Conservation (phyloP, 208 protist species). For the Giardia muris region DNA sequence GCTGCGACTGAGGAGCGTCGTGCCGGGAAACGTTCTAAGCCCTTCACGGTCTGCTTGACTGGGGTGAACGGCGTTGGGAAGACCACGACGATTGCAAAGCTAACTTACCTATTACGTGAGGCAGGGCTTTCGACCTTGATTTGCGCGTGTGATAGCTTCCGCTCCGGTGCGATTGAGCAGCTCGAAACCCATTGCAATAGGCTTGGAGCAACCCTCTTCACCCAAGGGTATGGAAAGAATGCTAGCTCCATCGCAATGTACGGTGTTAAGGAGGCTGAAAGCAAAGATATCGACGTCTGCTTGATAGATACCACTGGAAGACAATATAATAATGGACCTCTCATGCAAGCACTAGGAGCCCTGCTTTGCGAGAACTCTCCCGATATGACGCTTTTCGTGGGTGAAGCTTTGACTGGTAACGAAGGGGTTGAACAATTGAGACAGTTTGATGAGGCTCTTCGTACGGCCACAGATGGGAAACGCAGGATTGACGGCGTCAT, state of each 20-base stretch:
- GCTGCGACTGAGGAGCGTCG: neutral
- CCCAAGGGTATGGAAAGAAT: conserved; percentile 81
- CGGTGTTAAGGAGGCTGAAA: conserved; percentile 55
- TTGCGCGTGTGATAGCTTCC: conserved; percentile 96
- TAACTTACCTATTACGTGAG: conserved; percentile 76
- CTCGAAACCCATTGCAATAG: conserved; percentile 74
- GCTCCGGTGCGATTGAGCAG: conserved; percentile 96
- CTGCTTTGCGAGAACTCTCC: conserved; percentile 81
- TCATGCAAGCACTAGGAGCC: conserved; percentile 87
- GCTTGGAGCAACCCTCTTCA: conserved; percentile 72
- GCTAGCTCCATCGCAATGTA: conserved; percentile 68
- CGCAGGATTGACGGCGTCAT: conserved; percentile 94
- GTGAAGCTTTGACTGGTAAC: conserved; percentile 97
- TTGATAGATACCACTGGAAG: conserved; percentile 96
- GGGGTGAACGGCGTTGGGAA: conserved; percentile 99
- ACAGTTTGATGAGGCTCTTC: conserved; percentile 82
- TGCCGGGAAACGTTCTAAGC: conserved; percentile 41
- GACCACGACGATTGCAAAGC: conserved; percentile 53
- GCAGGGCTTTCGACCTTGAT: conserved; percentile 72
- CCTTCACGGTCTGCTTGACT: conserved; percentile 84
- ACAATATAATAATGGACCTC: conserved; percentile 95
- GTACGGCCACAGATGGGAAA: conserved; percentile 32
- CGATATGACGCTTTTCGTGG: conserved; percentile 92
- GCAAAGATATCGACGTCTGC: conserved; percentile 68
- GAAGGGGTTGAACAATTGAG: conserved; percentile 91